phyloP scores from a whole-genome alignment of 768 basidiomycete species.

The Naganishia friedmannii region DNA sequence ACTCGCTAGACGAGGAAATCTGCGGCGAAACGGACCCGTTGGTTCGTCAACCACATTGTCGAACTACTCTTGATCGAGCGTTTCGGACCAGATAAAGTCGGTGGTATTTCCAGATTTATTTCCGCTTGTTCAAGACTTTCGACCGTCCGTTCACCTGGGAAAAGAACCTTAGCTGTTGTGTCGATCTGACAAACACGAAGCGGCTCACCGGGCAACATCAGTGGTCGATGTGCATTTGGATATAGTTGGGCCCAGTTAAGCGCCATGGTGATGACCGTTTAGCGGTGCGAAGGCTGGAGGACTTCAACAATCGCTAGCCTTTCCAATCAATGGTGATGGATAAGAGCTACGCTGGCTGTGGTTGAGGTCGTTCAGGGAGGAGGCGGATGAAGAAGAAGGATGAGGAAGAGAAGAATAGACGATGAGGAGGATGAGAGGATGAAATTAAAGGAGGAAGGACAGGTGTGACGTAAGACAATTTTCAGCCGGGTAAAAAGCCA shows the following conservation, averaged over 20 bases:
- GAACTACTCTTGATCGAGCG: background rate
- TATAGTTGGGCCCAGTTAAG: slow-evolving; percentile 16
- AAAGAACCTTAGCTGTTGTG: background rate
- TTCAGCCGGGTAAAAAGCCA: too few species aligned
- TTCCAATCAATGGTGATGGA: too few species aligned
- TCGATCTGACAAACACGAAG: background rate
- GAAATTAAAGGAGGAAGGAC: too few species aligned
- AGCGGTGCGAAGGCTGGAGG: too few species aligned
- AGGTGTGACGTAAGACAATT: too few species aligned
- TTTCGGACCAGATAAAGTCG: slow-evolving; percentile 10
- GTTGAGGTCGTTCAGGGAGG: too few species aligned
- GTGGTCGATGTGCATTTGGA: background rate
- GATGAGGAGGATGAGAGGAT: too few species aligned
- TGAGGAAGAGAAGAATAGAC: too few species aligned
- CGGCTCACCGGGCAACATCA: background rate
- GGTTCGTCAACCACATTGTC: slow-evolving; percentile 13
- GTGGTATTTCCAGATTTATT: background rate
- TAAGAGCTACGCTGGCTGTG: too few species aligned
- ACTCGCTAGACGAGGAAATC: too few species aligned
- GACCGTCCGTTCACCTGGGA: background rate
- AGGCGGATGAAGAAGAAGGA: too few species aligned
- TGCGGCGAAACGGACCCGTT: background rate
- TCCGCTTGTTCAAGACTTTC: background rate
- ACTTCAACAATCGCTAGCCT: too few species aligned
- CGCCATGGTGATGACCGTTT: background rate